These are phyloP conservation scores for Lipomyces starkeyi DNA, from an alignment of 805 yeast genomes.

Conservation along the genomic window DNA sequence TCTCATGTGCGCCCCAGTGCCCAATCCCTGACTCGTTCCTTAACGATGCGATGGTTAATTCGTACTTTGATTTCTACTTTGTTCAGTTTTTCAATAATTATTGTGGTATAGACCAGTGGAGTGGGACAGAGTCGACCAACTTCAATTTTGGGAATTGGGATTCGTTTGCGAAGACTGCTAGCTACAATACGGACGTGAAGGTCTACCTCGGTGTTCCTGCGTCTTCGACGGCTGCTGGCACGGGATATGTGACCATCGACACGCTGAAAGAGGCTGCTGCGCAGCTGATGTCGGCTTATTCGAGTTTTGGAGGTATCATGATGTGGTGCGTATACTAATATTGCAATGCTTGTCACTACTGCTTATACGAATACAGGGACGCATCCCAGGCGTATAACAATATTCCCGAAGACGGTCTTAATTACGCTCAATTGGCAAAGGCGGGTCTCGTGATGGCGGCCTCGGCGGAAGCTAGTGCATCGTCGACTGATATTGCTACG, in stretches of 20 bases:
- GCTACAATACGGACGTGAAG: conserved; percentile 74
- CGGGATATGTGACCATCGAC: conserved; percentile 60
- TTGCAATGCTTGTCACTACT: background rate
- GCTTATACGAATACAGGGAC: conserved; percentile 59
- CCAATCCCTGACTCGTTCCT: conserved; percentile 78
- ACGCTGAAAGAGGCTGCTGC: conserved; percentile 41
- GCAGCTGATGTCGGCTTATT: conserved; percentile 43
- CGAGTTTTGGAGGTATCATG: conserved; percentile 73
- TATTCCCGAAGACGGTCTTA: conserved; percentile 49
- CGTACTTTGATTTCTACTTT: conserved; percentile 78
- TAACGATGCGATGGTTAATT: conserved; percentile 68
- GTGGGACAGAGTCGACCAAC: conserved; percentile 37
- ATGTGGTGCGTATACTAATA: conserved; percentile 62
- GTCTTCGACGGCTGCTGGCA: conserved; percentile 55
- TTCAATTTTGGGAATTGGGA: conserved; percentile 67
- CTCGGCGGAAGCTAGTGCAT: conserved; percentile 41
- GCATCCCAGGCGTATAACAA: conserved; percentile 56
- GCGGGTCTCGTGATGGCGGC: conserved; percentile 44
- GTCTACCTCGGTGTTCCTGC: conserved; percentile 81
- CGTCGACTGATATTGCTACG: conserved; percentile 48
- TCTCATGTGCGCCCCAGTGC: conserved; percentile 94
- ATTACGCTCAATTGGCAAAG: conserved; percentile 57
- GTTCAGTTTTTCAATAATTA: conserved; percentile 82
- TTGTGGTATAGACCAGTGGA: conserved; percentile 56
- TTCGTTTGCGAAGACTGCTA: conserved; percentile 52